phyloP scores from a whole-genome alignment of 768 basidiomycete species.

The Trametopsis cervina region DNA sequence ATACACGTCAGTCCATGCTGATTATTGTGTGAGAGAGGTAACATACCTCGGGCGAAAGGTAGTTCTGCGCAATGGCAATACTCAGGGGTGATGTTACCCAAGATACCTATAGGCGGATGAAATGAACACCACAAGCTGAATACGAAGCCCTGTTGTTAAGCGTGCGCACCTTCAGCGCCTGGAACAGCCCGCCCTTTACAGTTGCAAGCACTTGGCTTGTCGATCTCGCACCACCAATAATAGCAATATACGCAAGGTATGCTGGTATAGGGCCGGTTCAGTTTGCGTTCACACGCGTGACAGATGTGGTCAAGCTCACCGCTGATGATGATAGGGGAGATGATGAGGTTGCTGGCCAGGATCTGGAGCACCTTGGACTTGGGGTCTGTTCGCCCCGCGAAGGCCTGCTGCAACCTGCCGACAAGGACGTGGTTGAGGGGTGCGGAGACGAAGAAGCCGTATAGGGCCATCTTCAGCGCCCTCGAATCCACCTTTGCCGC shows the following conservation, averaged over 20 bases:
- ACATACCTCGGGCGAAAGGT: conserved; percentile 67
- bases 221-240: conserved; percentile 76
- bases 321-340: conserved; percentile 68
- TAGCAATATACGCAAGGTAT: conserved; percentile 72
- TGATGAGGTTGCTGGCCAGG: conserved; percentile 65
- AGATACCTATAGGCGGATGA: conserved; percentile 50
- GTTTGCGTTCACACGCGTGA: not conserved
- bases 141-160: too few species aligned
- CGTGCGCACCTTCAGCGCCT: conserved; percentile 57
- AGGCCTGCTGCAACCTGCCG: conserved; percentile 63
- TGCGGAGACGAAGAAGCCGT: conserved; percentile 80
- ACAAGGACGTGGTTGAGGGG: conserved; percentile 74
- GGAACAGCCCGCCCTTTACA: conserved; percentile 65
- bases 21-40: not conserved
- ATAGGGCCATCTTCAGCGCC: conserved; percentile 78
- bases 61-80: conserved; percentile 70
- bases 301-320: conserved; percentile 34
- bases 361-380: conserved; percentile 65
- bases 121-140: not conserved
- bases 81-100: conserved; percentile 77
- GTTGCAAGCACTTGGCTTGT: conserved; percentile 57
- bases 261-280: conserved; percentile 29
- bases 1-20: not conserved
- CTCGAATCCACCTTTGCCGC: conserved; percentile 55
- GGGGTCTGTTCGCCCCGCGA: conserved; percentile 64